Conservation (phyloP, 2,329 filamentous ascomycete species). For the Colletotrichum sp. region DNA sequence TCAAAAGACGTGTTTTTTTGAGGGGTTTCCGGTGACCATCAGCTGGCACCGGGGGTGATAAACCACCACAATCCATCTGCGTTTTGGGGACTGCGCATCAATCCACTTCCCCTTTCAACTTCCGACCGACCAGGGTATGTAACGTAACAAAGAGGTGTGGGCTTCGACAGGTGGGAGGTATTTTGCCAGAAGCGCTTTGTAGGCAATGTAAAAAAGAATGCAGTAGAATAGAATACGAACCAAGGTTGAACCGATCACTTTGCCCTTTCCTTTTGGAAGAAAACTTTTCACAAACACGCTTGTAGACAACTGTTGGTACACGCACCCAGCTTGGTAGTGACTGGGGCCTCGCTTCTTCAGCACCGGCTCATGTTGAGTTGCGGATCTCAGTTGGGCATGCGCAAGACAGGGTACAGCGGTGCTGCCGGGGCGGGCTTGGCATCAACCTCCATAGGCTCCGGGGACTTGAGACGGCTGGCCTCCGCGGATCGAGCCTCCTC, state of each 20-base stretch:
- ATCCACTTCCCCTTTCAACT: conserved; percentile 14
- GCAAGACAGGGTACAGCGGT: conserved; percentile 44
- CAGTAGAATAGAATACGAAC: conserved; percentile 20
- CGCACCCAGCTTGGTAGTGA: background rate
- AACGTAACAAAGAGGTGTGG: conserved; percentile 11
- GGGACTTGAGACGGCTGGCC: conserved; percentile 27
- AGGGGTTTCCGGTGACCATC: background rate
- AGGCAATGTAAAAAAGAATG: background rate
- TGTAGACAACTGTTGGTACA: conserved; percentile 18
- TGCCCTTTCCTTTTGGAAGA: conserved; percentile 1
- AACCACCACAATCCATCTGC: conserved; percentile 12
- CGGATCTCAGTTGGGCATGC: conserved; percentile 37
- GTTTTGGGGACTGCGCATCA: conserved; percentile 15
- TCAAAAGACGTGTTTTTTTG: conserved; percentile 4
- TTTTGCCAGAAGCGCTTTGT: conserved; percentile 10
- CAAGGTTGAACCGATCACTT: conserved; percentile 16
- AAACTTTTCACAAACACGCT: conserved; percentile 17
- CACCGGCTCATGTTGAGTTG: background rate
- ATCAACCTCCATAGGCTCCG: conserved; percentile 24
- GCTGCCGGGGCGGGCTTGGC: conserved; percentile 15
- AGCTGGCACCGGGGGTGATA: background rate
- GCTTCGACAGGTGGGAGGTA: conserved; percentile 10
- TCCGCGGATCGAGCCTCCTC: conserved; percentile 27
- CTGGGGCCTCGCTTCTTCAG: background rate
- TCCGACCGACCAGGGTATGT: conserved; percentile 21